A percentile compares a stretch with the other conserved stretches of the same genome.
Evolutionary conservation across 2,329 filamentous ascomycete species (phyloP).

Genomic region (Parascedosporium putredinis): DNA sequence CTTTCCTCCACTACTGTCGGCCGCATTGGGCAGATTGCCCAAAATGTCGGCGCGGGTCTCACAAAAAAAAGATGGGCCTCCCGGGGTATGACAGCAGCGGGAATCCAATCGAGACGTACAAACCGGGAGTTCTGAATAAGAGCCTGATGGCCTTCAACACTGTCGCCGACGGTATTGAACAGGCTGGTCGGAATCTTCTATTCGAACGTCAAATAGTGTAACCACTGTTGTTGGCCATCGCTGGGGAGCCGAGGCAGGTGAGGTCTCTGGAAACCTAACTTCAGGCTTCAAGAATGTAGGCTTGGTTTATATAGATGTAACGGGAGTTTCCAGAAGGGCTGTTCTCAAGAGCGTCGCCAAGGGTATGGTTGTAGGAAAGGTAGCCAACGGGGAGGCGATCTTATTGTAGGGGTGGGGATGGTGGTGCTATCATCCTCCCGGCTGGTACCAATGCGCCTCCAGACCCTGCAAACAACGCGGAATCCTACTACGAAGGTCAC

Average conservation of each 20-base stretch:
- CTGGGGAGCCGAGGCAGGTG: constrained; percentile 77
- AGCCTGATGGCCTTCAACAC: constrained; percentile 94
- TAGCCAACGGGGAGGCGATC: constrained; percentile 63
- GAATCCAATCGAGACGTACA: constrained; percentile 55
- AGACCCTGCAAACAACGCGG: not conserved
- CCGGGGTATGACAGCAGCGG: constrained; percentile 63
- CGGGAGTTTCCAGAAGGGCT: constrained; percentile 79
- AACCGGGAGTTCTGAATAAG: constrained; percentile 90
- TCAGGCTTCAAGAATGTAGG: constrained; percentile 93
- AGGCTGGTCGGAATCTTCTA: constrained; percentile 71
- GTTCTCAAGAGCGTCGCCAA: constrained; percentile 93
- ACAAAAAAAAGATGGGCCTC: constrained; percentile 45
- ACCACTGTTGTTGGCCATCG: constrained; percentile 80
- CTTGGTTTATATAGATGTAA: constrained; percentile 92
- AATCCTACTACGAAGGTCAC: constrained; percentile 12
- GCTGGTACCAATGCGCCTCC: constrained; percentile 17
- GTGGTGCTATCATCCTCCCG: constrained; percentile 16
- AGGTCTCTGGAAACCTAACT: constrained; percentile 63
- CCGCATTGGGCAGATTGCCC: constrained; percentile 70
- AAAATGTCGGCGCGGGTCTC: constrained; percentile 76
- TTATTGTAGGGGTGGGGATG: constrained; percentile 58
- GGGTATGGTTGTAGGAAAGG: constrained; percentile 83
- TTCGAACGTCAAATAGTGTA: constrained; percentile 64
- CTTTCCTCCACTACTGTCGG: constrained; percentile 81
- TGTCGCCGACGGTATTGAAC: constrained; percentile 84